Base-by-base conservation (phyloP, 140 eudicot species). In the Erigeron philadelphicus region DNA sequence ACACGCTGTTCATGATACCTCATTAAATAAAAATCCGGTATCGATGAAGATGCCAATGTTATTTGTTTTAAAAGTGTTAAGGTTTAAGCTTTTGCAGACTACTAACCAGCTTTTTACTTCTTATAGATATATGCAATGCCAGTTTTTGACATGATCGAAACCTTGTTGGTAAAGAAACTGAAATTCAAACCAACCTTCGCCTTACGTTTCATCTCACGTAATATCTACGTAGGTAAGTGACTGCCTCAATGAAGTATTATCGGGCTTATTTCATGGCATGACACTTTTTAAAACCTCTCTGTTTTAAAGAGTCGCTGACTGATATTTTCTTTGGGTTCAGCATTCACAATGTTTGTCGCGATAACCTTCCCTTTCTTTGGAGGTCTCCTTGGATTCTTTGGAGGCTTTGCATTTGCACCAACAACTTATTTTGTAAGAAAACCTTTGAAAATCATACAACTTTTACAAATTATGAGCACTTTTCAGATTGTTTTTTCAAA, bases 81-180 rank as follows among this genome's bases (percentile, higher is more conserved):
- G 7, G 19, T 17, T n/a, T 17, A 47, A 66, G 60, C 13, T 66
- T 66, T 66, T n/a, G n/a, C 8, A 23, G 3, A 12, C 8, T 21
- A 44, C 55, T 58, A 13, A 70, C 25, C 11, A 12, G 18, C 0
- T 0, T 67, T 43, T 53, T 62, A 61, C 19, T 53, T 55, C 44
- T 9, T 19, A 18, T 16, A 89, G 95, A 84, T 89, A 2, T 87
- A 86, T 45, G 96, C 95, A 38, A 84, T 86, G 91, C 95, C 91
- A 16, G 96, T 89, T 44, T 89, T 89, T 41, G 95, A 89, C 80
- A 86, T 86, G 96, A 65, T 84, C 8, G 96, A 89, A 70, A 89
- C 96, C 47, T 41, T 86, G 52, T 69, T 86, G 60, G 95, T 89
- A 68, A 89, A 86, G 82, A 81, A 81, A 78, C 49, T 84, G 82